A percentile compares a stretch with the other conserved stretches of the same genome.
Evolutionary conservation across 176 grass and related monocot species (phyloP).

Genomic region (Poa annua): DNA sequence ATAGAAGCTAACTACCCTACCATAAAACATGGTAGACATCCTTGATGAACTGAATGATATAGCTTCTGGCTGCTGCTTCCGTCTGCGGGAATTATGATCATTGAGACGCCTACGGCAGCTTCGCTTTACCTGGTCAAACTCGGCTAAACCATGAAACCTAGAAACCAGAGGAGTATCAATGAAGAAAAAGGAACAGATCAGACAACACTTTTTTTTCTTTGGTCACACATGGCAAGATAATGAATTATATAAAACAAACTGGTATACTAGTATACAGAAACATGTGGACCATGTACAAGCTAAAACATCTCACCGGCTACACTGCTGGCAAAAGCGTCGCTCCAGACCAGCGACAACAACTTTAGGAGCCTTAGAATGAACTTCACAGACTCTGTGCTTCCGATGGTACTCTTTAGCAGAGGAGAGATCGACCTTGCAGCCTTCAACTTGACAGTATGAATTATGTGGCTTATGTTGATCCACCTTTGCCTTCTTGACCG

Average conservation of each 20-base stretch:
- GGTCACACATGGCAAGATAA: neutral
- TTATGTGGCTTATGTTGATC: conserved; percentile 41
- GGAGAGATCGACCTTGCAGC: conserved; percentile 75
- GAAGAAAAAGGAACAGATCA: conserved; percentile 14
- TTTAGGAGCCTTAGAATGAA: conserved; percentile 71
- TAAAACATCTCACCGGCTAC: conserved; percentile 72
- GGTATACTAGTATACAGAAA: neutral
- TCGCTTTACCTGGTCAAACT: conserved; percentile 95
- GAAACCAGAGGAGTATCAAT: conserved; percentile 7
- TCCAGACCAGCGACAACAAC: conserved; percentile 81
- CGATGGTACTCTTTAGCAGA: conserved; percentile 91
- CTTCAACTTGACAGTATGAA: conserved; percentile 83
- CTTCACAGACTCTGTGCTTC: conserved; percentile 84
- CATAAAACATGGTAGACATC: conserved; percentile 69
- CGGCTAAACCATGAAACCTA: conserved; percentile 84
- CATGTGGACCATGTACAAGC: neutral
- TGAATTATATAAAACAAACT: conserved; percentile 1
- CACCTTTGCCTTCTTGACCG: conserved; percentile 52
- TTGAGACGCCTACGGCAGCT: conserved; percentile 90
- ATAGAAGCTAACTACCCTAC: conserved; percentile 44
- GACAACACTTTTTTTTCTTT: conserved; percentile 12
- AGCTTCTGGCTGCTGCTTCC: conserved; percentile 74
- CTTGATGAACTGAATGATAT: conserved; percentile 76
- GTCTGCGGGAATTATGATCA: conserved; percentile 92
- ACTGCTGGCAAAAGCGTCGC: conserved; percentile 97